Conservation (phyloP, 2,329 filamentous ascomycete species). For the Alternaria gansuensis region DNA sequence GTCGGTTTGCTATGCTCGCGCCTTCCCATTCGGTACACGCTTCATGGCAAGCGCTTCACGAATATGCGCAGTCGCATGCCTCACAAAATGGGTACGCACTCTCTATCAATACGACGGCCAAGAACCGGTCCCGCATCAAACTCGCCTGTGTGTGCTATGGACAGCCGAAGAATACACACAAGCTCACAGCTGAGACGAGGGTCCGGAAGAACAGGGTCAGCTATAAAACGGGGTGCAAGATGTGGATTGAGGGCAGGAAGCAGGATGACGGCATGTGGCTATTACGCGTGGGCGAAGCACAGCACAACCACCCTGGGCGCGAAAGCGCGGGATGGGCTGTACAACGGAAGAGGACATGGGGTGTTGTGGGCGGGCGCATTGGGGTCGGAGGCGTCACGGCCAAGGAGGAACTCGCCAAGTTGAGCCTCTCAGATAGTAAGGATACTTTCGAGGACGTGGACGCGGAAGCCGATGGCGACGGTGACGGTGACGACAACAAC, state of each 20-base stretch:
- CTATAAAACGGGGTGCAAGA: conserved; percentile 49
- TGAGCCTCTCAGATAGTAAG: conserved; percentile 9
- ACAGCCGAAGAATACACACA: conserved; percentile 49
- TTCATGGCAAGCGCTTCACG: conserved; percentile 44
- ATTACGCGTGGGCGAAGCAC: conserved; percentile 41
- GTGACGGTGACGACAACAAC: conserved; percentile 13
- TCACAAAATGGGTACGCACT: conserved; percentile 48
- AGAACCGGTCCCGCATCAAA: conserved; percentile 49
- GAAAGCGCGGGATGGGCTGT: conserved; percentile 44
- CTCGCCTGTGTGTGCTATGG: conserved; percentile 51
- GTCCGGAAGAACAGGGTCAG: conserved; percentile 47
- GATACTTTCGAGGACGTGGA: conserved; percentile 12
- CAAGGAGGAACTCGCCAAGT: conserved; percentile 37
- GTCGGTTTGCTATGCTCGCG: conserved; percentile 45
- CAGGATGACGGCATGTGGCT: conserved; percentile 43
- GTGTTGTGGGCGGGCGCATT: conserved; percentile 40
- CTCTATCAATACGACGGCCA: conserved; percentile 50
- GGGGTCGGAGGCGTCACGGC: conserved; percentile 47
- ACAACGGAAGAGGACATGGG: conserved; percentile 49
- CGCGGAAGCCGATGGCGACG: conserved; percentile 15
- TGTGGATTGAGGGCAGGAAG: conserved; percentile 50
- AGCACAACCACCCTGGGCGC: conserved; percentile 46
- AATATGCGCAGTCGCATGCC: conserved; percentile 47
- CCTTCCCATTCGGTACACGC: conserved; percentile 38
- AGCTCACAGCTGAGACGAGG: conserved; percentile 48